Base-by-base conservation (phyloP, 805 yeast species). In the Sugiyamaella smithiae region DNA sequence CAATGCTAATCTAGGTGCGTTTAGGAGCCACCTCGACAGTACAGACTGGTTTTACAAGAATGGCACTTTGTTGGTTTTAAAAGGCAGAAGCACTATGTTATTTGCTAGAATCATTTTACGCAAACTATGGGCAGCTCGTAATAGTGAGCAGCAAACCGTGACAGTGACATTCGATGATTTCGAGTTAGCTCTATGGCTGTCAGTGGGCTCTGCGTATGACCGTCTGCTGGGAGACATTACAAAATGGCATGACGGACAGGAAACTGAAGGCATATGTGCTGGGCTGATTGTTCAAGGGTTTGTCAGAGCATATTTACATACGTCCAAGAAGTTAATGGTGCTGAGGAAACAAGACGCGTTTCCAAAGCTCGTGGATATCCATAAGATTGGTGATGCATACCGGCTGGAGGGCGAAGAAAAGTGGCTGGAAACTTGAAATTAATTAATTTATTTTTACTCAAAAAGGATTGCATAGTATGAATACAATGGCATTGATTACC, bases 1-100 rank as follows among this genome's bases (percentile, higher is more conserved):
- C 41, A 29, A 61, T 1, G 88, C 85, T 1, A 70, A 74, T 51
- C 65, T 75, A 28, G 49, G 51, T 3, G 60, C 56, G 4, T 71
- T 74, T 49, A 59, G 57, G 59, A 63, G 65, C 36, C 62, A 55
- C 61, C 43, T 72, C 36, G 58, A 35, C 52, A 65, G 52, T 62
- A 48, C 61, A 35, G 58, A 61, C 51, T 53, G 64, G 56, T 53
- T 57, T 17, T 28, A 52, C 16, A 45, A 54, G 3, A 54, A 59
- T 17, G 52, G 62, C 17, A 45, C 63, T 22, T 61, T 64, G 16
- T 45, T 67, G 11, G 12, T 69, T 5, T 54, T 63, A 12, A 42
- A 46, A 7, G 49, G 56, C 4, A 49, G 66, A 22, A 61, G 65
- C 3, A 49, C 54, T n/a, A 55, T 67, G 3, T 51, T 68, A 0